These are phyloP conservation scores for Dendrocalamus latiflorus DNA, from an alignment of 202 grass and related monocot genomes.

Conservation along the genomic window DNA sequence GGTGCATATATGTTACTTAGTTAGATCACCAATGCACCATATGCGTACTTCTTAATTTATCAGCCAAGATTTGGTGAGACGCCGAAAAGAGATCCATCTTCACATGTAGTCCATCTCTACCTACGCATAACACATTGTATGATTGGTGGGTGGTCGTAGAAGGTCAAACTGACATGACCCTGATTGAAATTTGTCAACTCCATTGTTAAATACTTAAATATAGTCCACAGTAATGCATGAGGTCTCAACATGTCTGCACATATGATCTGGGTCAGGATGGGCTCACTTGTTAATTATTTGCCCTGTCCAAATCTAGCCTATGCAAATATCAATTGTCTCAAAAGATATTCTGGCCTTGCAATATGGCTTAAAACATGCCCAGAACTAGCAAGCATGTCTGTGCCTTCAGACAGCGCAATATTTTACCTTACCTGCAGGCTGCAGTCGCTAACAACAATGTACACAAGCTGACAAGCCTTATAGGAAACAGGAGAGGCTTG, in stretches of 20 bases:
- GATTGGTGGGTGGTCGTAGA: background rate
- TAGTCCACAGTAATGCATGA: background rate
- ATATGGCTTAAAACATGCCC: background rate
- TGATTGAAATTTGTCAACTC: background rate
- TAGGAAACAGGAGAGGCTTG: background rate
- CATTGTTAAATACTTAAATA: background rate
- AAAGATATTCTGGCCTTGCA: background rate
- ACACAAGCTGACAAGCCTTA: background rate
- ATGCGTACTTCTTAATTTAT: background rate
- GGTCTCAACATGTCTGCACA: background rate
- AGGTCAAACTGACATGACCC: background rate
- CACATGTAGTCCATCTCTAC: background rate
- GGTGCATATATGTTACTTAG: background rate
- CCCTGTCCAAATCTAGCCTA: background rate
- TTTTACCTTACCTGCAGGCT: background rate
- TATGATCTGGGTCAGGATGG: background rate
- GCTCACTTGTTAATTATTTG: background rate
- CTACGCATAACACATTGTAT: background rate
- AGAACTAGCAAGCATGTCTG: background rate
- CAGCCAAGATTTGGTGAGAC: background rate
- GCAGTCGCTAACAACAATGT: slow-evolving; percentile 19
- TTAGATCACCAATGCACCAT: background rate
- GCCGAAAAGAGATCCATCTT: background rate
- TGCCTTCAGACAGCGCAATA: background rate
- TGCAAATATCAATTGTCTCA: background rate